phyloP scores from a whole-genome alignment of 495 filamentous ascomycete species.

The Oidiodendron maius region DNA sequence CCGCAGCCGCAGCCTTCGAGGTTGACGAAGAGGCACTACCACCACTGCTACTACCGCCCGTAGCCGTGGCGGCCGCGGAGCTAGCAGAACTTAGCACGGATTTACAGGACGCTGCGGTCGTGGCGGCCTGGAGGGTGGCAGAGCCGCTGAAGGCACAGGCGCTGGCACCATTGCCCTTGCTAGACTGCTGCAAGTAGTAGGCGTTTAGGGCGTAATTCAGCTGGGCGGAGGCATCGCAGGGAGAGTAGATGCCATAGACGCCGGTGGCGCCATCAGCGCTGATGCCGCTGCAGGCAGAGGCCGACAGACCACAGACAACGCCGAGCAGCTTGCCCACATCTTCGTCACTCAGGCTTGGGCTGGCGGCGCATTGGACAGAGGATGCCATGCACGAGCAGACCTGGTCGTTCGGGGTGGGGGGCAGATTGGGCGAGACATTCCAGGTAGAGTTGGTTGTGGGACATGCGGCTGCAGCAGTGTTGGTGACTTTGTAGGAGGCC shows the following conservation, averaged over 20 bases:
- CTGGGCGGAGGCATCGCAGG: constrained; percentile 72
- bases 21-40: too few relatives aligned
- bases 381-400: constrained; percentile 79
- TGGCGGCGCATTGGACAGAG: constrained; percentile 60
- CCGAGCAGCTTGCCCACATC: constrained; percentile 61
- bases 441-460: constrained; percentile 57
- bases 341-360: constrained; percentile 27
- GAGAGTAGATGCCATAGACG: constrained; percentile 77
- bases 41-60: too few relatives aligned
- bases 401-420: constrained; percentile 64
- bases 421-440: constrained; percentile 61
- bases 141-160: not conserved
- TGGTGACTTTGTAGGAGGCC: not conserved
- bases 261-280: constrained; percentile 60
- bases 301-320: constrained; percentile 56
- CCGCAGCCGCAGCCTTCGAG: too few relatives aligned
- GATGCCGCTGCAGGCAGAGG: constrained; percentile 58
- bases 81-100: not conserved
- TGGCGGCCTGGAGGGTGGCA: not conserved
- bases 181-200: constrained; percentile 58
- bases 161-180: not conserved
- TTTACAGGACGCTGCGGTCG: not conserved
- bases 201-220: constrained; percentile 71
- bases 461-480: constrained; percentile 46
- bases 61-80: too few relatives aligned